These are phyloP conservation scores for Metschnikowia cerradonensis DNA, from an alignment of 805 yeast species.

Conservation along the genomic window DNA sequence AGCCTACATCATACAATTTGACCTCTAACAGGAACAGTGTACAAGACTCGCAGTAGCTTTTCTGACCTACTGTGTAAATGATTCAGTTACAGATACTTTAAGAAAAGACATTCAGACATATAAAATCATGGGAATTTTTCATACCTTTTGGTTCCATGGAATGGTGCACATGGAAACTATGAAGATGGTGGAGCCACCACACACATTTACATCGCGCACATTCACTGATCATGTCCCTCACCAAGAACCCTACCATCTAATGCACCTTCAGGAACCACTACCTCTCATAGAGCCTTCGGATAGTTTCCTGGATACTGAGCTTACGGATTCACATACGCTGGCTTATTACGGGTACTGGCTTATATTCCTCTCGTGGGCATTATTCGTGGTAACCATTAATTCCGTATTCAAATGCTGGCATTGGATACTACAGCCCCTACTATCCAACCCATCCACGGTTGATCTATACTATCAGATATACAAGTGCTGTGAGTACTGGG, in stretches of 20 bases:
- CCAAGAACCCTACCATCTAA: background rate
- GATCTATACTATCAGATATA: slow-evolving; percentile 13
- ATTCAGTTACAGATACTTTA: background rate
- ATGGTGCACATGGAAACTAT: background rate
- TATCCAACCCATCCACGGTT: slow-evolving; percentile 7
- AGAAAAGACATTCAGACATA: background rate
- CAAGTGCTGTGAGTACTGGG: slow-evolving; percentile 20
- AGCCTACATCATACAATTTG: background rate
- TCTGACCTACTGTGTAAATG: background rate
- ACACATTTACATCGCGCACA: background rate
- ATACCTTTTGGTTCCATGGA: background rate
- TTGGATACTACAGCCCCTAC: slow-evolving; percentile 29
- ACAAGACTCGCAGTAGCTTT: background rate
- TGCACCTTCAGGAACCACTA: slow-evolving; percentile 14
- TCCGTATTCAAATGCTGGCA: slow-evolving; percentile 35
- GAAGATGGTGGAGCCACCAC: background rate
- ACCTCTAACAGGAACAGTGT: background rate
- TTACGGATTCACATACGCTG: slow-evolving; percentile 2
- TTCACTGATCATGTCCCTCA: background rate
- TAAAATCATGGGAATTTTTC: background rate
- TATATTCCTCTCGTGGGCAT: slow-evolving; percentile 27
- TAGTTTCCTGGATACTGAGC: slow-evolving; percentile 5
- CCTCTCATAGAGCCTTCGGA: slow-evolving; percentile 15
- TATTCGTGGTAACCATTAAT: slow-evolving; percentile 32
- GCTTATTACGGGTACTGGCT: slow-evolving; percentile 29